Conservation (phyloP, 768 basidiomycete species). For the Lenzites betulinus region DNA sequence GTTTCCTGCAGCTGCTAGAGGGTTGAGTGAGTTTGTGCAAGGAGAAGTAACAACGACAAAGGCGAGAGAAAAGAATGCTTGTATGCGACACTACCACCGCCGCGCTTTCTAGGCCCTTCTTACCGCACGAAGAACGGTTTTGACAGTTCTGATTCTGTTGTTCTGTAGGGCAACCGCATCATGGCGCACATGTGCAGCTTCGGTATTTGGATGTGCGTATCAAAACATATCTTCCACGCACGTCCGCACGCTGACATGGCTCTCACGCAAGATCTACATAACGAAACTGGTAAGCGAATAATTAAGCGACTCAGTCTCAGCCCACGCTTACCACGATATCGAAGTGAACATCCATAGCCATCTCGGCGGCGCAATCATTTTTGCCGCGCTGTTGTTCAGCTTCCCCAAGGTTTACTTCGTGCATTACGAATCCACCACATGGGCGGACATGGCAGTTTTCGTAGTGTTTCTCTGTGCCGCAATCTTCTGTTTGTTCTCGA, state of each 20-base stretch:
- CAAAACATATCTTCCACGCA: neutral
- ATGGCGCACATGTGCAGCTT: conserved; percentile 63
- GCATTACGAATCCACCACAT: conserved; percentile 55
- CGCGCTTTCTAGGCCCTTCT: no score
- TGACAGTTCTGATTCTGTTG: neutral
- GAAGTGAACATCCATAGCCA: conserved; percentile 88
- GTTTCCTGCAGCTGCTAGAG: no score
- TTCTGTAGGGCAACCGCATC: conserved; percentile 53
- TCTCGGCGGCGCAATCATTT: conserved; percentile 66
- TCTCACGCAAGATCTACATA: conserved; percentile 69
- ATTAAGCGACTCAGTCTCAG: conserved; percentile 7
- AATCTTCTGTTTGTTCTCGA: conserved; percentile 69
- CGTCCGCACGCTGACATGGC: neutral
- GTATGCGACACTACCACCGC: no score
- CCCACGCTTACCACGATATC: conserved; percentile 18
- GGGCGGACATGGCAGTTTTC: conserved; percentile 62
- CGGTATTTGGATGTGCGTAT: conserved; percentile 67
- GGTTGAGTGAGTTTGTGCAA: no score
- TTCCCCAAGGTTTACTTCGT: conserved; percentile 54
- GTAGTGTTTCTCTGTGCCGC: conserved; percentile 69
- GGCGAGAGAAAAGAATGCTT: no score
- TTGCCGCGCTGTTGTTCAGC: conserved; percentile 54
- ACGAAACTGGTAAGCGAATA: conserved; percentile 61
- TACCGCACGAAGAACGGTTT: neutral
- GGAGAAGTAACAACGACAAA: no score